Evolutionary conservation across 2,329 filamentous ascomycete species (phyloP).

Genomic region (Fusarium redolens): DNA sequence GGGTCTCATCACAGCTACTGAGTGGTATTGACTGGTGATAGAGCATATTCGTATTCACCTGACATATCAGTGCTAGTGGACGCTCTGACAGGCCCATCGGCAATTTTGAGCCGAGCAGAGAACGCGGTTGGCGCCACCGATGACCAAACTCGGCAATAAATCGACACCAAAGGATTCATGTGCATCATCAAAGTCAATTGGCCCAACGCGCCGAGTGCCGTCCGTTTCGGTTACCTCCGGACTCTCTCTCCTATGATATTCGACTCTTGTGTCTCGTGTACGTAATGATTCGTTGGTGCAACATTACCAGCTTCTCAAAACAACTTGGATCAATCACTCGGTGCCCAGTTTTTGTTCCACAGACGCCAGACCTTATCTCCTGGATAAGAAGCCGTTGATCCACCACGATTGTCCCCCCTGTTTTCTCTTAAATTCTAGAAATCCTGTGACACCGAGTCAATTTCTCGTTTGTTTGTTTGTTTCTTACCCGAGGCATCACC

Average conservation of each 20-base stretch:
- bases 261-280: not conserved
- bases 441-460: conserved; percentile 18
- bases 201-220: conserved; percentile 11
- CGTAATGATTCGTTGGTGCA: conserved; percentile 15
- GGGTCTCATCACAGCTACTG: not conserved
- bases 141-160: conserved; percentile 34
- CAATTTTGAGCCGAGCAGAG: conserved; percentile 34
- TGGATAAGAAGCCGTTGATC: conserved; percentile 2
- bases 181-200: conserved; percentile 15
- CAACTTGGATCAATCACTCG: not conserved
- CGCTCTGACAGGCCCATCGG: conserved; percentile 18
- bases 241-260: not conserved
- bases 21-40: not conserved
- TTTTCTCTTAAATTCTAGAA: conserved; percentile 5
- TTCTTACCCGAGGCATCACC: conserved; percentile 14
- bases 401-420: not conserved
- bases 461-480: not conserved
- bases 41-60: conserved; percentile 3
- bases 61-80: conserved; percentile 16
- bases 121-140: conserved; percentile 6
- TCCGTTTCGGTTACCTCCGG: conserved; percentile 6
- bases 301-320: conserved; percentile 18
- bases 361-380: conserved; percentile 11
- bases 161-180: conserved; percentile 26
- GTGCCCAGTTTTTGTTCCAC: not conserved